Evolutionary conservation across 1,139 yeast genomes (phyloP).

Genomic region (Chernovozyma aurita): DNA sequence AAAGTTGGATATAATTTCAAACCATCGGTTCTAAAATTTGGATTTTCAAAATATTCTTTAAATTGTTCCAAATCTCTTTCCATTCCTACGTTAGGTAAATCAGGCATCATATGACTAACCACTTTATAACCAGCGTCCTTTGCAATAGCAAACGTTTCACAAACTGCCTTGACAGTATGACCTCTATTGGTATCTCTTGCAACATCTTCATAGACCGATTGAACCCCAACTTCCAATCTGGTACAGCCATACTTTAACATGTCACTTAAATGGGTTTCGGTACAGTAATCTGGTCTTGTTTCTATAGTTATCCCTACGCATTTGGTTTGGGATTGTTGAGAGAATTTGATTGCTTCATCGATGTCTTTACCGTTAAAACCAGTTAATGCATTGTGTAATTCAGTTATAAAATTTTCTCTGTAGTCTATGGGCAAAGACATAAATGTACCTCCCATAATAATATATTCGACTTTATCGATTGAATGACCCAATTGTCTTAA

Average conservation of each 20-base stretch:
- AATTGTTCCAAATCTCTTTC: constrained; percentile 96
- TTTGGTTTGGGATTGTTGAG: constrained; percentile 93
- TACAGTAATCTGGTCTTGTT: constrained; percentile 98
- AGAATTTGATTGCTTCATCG: constrained; percentile 85
- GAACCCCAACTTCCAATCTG: constrained; percentile 94
- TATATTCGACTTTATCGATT: constrained; percentile 94
- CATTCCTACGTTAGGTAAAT: constrained; percentile 97
- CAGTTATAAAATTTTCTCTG: constrained; percentile 83
- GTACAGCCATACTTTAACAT: constrained; percentile 97
- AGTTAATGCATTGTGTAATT: constrained; percentile 89
- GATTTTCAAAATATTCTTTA: constrained; percentile 93
- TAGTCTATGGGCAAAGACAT: constrained; percentile 91
- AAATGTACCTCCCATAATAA: constrained; percentile 98
- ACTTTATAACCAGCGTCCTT: constrained; percentile 98
- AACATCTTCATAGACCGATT: constrained; percentile 94
- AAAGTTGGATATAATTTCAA: constrained; percentile 91
- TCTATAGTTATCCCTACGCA: constrained; percentile 99
- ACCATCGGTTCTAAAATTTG: constrained; percentile 96
- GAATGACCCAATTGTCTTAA: constrained; percentile 92
- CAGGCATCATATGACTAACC: constrained; percentile 99
- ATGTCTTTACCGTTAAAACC: constrained; percentile 87
- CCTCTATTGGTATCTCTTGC: constrained; percentile 99
- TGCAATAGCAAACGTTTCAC: constrained; percentile 92
- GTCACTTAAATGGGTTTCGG: constrained; percentile 90
- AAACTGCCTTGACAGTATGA: constrained; percentile 93